These are phyloP conservation scores for Picochlorum sp. DNA, from an alignment of 139 green algal genomes.

Conservation along the genomic window DNA sequence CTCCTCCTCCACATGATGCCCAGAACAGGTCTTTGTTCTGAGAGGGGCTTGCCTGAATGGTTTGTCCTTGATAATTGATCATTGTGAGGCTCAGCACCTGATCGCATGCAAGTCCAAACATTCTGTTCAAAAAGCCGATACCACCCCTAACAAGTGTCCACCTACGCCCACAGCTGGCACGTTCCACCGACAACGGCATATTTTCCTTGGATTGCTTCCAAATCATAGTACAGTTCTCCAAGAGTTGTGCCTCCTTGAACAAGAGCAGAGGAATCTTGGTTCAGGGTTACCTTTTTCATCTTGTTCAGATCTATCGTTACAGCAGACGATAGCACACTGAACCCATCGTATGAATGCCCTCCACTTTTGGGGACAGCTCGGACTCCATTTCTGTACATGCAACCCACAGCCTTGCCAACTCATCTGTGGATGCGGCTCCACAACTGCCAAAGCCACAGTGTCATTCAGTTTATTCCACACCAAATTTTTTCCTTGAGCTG, in stretches of 20 bases:
- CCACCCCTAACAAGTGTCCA: neutral
- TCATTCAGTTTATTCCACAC: slow-evolving; percentile 7
- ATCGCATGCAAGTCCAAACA: slow-evolving; percentile 1
- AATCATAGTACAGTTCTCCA: neutral
- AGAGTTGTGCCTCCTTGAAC: neutral
- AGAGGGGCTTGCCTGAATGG: neutral
- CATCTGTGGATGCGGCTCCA: neutral
- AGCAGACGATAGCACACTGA: neutral
- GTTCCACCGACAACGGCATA: slow-evolving; percentile 1
- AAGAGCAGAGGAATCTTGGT: neutral
- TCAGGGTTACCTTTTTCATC: neutral
- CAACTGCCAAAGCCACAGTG: neutral
- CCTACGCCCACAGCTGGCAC: neutral
- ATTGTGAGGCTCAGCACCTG: neutral
- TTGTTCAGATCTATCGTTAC: neutral
- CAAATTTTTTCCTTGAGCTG: neutral
- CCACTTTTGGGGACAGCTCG: neutral
- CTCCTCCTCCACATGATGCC: neutral
- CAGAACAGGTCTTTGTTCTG: neutral
- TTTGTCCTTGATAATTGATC: neutral
- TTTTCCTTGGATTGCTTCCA: neutral
- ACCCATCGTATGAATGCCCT: neutral
- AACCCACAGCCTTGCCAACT: neutral
- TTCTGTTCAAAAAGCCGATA: neutral
- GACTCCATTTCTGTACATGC: slow-evolving; percentile 4